phyloP scores from a whole-genome alignment of 345 rosid genomes.

The Eucalyptus curtisii region DNA sequence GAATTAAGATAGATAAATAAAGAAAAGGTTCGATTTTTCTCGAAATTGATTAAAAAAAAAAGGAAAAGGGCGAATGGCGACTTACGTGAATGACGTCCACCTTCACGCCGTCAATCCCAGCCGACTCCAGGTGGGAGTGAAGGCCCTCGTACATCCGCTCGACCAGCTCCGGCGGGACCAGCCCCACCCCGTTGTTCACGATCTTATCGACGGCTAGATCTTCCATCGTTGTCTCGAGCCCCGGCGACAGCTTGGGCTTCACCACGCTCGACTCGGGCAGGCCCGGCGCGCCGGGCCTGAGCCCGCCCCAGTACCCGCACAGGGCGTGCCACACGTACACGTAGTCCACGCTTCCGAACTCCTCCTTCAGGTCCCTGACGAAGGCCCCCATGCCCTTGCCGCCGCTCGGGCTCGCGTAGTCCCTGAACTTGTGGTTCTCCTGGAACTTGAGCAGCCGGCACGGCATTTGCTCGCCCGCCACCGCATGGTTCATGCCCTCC shows the following conservation, averaged over 20 bases:
- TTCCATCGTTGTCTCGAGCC: constrained; percentile 61
- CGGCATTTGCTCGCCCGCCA: constrained; percentile 96
- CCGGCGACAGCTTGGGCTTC: constrained; percentile 53
- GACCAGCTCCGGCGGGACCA: constrained; percentile 57
- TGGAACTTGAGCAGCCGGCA: constrained; percentile 69
- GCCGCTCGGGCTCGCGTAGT: constrained; percentile 43
- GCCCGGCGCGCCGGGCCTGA: constrained; percentile 56
- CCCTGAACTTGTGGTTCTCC: constrained; percentile 78
- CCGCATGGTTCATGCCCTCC: constrained; percentile 64
- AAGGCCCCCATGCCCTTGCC: constrained; percentile 73
- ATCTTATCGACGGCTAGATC: constrained; percentile 95
- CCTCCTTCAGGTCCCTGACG: constrained; percentile 65
- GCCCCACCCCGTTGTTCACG: constrained; percentile 49
- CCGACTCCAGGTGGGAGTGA: constrained; percentile 55
- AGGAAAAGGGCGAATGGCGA: neutral
- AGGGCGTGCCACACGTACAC: constrained; percentile 95
- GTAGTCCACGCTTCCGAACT: constrained; percentile 60
- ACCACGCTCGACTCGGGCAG: constrained; percentile 34
- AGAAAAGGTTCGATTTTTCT: neutral
- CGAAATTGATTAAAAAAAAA: neutral
- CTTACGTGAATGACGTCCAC: constrained; percentile 96
- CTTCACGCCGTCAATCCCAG: constrained; percentile 93
- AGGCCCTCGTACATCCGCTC: constrained; percentile 67
- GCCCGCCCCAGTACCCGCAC: constrained; percentile 96
- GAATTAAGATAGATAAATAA: neutral